Evolutionary conservation across 1,284 basidiomycete genomes (phyloP), one percentile per base, ranked within the genome.

Genomic region (Phenoliferia sp.): DNA sequence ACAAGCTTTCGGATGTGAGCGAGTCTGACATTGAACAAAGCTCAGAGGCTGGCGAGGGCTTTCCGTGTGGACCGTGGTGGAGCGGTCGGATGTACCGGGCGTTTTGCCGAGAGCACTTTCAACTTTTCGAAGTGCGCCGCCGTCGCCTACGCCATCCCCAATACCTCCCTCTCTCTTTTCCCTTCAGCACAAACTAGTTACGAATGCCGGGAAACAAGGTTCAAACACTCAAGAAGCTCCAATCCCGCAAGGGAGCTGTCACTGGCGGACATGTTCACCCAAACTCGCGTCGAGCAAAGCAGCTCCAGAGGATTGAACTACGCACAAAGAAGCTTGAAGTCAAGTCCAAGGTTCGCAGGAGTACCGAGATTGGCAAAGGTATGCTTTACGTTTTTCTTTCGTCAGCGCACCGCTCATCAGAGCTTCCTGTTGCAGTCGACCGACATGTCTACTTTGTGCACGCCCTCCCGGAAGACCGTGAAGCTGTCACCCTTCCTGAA

Each of bases 241-340:
- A 73, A 64, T 61, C 66, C 31, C 65, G 66, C 35, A 73, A 73
- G 65, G 52, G 57, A 9, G 63, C 61, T 34, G 28, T 63, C 36
- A 63, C 62, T 1, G 56, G 52, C 12, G 48, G 54, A 7, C 65
- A 72, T 39, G 34, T 73, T 16, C 72, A 73, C 65, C 72, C 72
- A 32, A 73, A 73, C 66, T 73, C 72, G 62, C 62, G 72, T 9
- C 64, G 72, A 15, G 72, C 72, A 6, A 73, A 73, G 60, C 72
- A 73, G 56, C 59, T 73, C 17, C 70, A 73, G 66, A 56, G 72
- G 22, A 70, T 73, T 28, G 72, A 72, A 28, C 52, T 73, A 10
- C 56, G 72, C 26, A 34, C 64, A 17, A 65, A 62, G 59, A 73
- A 73, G 63, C 62, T 73, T 29, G 65, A 69, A 44, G 54, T 63